Evolutionary conservation across 1,284 basidiomycete genomes (phyloP), one percentile per base, ranked within the genome.

Genomic region (Moesziomyces globuligerus): DNA sequence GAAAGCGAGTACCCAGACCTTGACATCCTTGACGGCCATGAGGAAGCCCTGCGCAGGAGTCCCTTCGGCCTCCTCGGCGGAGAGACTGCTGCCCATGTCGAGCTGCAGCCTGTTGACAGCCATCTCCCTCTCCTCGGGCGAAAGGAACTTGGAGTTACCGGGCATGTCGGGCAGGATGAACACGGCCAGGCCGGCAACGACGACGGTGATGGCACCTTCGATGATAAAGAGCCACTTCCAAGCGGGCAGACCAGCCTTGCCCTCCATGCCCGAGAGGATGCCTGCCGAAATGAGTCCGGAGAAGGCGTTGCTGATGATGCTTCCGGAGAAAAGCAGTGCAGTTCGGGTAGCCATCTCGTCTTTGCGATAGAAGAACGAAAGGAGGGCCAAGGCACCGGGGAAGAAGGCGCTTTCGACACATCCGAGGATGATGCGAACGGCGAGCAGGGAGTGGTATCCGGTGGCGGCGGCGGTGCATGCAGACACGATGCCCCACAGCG

Each of bases 51-150:
- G 64, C 39, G 50, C 48, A 3, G 69, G 90, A 20, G 90, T 93
- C 75, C 61, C 70, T 2, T 64, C 59, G 5, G 68, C 53, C 9
- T 68, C 61, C n/a, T 52, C 46, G 7, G 55, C 40, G n/a, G 48
- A 43, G 86, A 87, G 7, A 90, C 90, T 17, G 86, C 90, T 11
- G 85, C 89, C 66, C 88, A 87, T 79, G 78, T 90, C 50, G 91
- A 69, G 56, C 11, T 45, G 52, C 9, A 78, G 38, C 17, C 76
- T 49, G 42, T 67, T 57, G 26, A 75, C 70, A 5, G 75, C 73
- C 18, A 78, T 23, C 17, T 48, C 25, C 4, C 61, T 40, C 36
- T 78, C 75, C 28, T 70, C 66, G 3, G 38, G 28, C 7, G 57
- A 62, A n/a, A 76, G 36, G 34, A 64, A 74, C 20, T 38, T 56